Base-by-base conservation (phyloP, 306 rosid genomes). In the Myrica gale region DNA sequence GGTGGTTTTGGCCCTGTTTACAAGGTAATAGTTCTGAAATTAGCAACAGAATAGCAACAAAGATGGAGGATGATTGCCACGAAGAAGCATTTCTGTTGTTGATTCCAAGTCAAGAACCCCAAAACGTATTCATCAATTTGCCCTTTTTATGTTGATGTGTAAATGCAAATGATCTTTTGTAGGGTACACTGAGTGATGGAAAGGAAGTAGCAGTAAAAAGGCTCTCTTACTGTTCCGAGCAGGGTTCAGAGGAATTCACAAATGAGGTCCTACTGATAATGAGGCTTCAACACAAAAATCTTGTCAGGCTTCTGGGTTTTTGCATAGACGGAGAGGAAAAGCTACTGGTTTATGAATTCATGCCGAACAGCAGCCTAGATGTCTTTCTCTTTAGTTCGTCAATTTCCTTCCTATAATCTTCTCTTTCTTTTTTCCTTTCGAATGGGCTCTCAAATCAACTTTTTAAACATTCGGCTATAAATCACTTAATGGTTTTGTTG, bases 211-310 rank as follows among this genome's bases (percentile, higher is more conserved):
- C 96, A 5, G 79, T 90, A 57, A 92, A 92, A 81, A 92, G 96
- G 79, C 86, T 92, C 5, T 90, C 91, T 21, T 68, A 66, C 9
- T 51, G 76, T 54, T 92, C 93, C 3, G 82, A 81, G 72, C 96
- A 92, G 69, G 96, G 97, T 11, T 72, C 85, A 3, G 80, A 82
- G 16, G 93, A 92, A 78, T 89, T 90, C 63, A 88, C 68, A 50
- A 90, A 90, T 44, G 93, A 88, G 76, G 90, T 90, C 51, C 66
- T 83, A 23, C 74, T 87, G 69, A 82, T 90, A 37, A 77, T 82
- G 72, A 90, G 87, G 54, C 93, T 92, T 71, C 96, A 92, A 60
- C 97, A 88, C 50, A 88, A 89, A 69, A 92, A 87, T 79, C 91
- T 92, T 39, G 92, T 90, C 9, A 86, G 82, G 84, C 96, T 92